phyloP scores from a whole-genome alignment of 2,329 filamentous ascomycete genomes.

The Penicillium sp. region DNA sequence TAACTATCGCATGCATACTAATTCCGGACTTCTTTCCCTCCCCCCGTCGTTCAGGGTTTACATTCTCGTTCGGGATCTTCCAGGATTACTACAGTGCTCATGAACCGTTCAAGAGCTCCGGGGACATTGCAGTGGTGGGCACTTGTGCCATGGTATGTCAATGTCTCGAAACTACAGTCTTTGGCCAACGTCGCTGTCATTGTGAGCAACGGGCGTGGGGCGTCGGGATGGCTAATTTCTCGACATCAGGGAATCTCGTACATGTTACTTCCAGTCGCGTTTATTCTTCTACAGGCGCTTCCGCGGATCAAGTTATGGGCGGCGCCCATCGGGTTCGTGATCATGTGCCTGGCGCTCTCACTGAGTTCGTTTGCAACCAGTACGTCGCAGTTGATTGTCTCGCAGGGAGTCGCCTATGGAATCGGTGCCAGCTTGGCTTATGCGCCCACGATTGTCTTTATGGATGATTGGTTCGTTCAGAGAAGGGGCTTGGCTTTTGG shows the following conservation, averaged over 20 bases:
- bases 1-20: too few relatives aligned
- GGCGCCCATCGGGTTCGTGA: slow-evolving; percentile 13
- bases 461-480: slow-evolving; percentile 49
- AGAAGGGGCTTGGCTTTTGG: slow-evolving; percentile 41
- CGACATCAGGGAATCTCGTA: slow-evolving; percentile 15
- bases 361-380: slow-evolving; percentile 19
- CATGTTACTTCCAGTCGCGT: slow-evolving; percentile 16
- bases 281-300: slow-evolving; percentile 14
- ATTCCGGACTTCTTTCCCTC: too few relatives aligned
- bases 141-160: slow-evolving; percentile 31
- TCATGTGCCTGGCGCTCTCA: slow-evolving; percentile 20
- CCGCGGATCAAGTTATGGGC: slow-evolving; percentile 16
- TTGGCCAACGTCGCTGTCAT: too few relatives aligned
- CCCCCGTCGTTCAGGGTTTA: slow-evolving; percentile 8
- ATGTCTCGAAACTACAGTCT: too few relatives aligned
- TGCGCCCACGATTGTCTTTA: slow-evolving; percentile 41
- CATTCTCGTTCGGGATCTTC: slow-evolving; percentile 46
- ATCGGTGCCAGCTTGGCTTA: slow-evolving; percentile 45
- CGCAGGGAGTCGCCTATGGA: slow-evolving; percentile 28
- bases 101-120: slow-evolving; percentile 48
- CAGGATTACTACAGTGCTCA: slow-evolving; percentile 62
- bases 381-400: slow-evolving; percentile 17
- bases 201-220: too few relatives aligned
- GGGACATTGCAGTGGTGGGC: slow-evolving; percentile 56
- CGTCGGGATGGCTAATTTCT: too few relatives aligned